These are phyloP conservation scores for Barbatosphaeria neglecta DNA, from an alignment of 495 filamentous ascomycete species.

Conservation along the genomic window DNA sequence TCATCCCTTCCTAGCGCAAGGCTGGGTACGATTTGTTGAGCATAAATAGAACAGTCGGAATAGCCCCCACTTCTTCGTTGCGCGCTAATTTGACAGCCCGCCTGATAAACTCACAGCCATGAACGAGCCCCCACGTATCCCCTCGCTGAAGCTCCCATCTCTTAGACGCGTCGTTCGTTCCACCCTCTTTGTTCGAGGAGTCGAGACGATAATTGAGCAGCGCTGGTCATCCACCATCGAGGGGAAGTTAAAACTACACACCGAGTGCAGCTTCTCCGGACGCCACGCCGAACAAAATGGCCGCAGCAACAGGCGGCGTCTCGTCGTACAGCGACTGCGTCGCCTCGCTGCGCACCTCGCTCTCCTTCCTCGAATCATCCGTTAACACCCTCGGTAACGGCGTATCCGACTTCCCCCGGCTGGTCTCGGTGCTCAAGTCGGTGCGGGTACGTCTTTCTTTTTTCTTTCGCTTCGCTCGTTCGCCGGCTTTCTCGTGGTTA, in stretches of 20 bases:
- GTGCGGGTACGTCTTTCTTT: conserved; percentile 24
- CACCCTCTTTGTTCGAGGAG: too few relatives aligned
- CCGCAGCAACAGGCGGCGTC: conserved; percentile 5
- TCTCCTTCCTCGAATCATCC: conserved; percentile 39
- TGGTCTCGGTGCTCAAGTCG: conserved; percentile 32
- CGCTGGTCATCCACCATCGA: too few relatives aligned
- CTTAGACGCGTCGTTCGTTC: too few relatives aligned
- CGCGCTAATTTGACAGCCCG: too few relatives aligned
- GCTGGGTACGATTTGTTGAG: too few relatives aligned
- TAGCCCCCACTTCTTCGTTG: too few relatives aligned
- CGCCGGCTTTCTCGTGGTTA: background rate
- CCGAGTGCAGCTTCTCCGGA: background rate
- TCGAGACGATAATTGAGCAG: too few relatives aligned
- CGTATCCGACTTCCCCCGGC: conserved; percentile 34
- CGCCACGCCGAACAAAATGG: conserved; percentile 4
- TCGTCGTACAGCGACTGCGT: conserved; percentile 34
- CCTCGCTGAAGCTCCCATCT: too few relatives aligned
- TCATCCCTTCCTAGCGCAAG: too few relatives aligned
- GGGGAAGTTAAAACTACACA: background rate
- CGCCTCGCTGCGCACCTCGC: conserved; percentile 33
- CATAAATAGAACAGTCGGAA: too few relatives aligned
- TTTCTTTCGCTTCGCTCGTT: background rate
- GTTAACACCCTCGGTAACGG: conserved; percentile 31
- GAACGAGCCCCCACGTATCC: too few relatives aligned
- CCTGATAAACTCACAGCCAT: too few relatives aligned